phyloP scores from a whole-genome alignment of 2,329 filamentous ascomycete species.

The Alternaria arbusti region DNA sequence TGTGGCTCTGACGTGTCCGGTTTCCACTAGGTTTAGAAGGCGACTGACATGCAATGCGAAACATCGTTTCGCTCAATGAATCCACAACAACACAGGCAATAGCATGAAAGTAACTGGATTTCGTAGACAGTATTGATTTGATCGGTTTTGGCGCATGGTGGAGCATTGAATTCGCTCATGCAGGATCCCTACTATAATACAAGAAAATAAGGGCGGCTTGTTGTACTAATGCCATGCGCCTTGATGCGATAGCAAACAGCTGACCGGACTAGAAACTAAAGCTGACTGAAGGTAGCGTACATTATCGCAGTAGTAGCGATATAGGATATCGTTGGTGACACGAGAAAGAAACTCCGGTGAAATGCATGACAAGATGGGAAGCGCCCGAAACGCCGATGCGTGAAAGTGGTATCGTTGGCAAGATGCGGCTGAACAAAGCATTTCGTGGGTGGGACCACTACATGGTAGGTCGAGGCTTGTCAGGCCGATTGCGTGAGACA shows the following conservation, averaged over 20 bases:
- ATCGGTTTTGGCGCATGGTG: conserved; percentile 24
- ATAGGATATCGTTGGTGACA: conserved; percentile 16
- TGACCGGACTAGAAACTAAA: not conserved
- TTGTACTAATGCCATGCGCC: conserved; percentile 13
- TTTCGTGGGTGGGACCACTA: conserved; percentile 24
- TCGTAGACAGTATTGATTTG: conserved; percentile 28
- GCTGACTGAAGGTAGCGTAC: conserved; percentile 15
- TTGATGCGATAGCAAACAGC: conserved; percentile 9
- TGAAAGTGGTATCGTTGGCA: conserved; percentile 31
- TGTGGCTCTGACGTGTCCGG: conserved; percentile 25
- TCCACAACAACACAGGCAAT: conserved; percentile 12
- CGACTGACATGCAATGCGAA: conserved; percentile 27
- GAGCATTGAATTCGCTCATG: conserved; percentile 30
- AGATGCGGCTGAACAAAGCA: conserved; percentile 18
- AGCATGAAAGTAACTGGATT: conserved; percentile 14
- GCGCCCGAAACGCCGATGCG: conserved; percentile 14
- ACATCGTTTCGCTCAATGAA: conserved; percentile 11
- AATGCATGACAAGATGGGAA: conserved; percentile 17
- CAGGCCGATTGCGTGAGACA: conserved; percentile 18
- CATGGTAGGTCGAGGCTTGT: conserved; percentile 10
- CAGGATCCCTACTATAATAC: conserved; percentile 37
- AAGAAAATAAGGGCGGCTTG: conserved; percentile 25
- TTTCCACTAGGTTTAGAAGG: conserved; percentile 22
- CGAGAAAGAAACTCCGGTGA: conserved; percentile 18
- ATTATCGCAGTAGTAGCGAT: conserved; percentile 19